These are phyloP conservation scores for Fusarium clavum DNA, from an alignment of 2,329 filamentous ascomycete species.

Conservation along the genomic window DNA sequence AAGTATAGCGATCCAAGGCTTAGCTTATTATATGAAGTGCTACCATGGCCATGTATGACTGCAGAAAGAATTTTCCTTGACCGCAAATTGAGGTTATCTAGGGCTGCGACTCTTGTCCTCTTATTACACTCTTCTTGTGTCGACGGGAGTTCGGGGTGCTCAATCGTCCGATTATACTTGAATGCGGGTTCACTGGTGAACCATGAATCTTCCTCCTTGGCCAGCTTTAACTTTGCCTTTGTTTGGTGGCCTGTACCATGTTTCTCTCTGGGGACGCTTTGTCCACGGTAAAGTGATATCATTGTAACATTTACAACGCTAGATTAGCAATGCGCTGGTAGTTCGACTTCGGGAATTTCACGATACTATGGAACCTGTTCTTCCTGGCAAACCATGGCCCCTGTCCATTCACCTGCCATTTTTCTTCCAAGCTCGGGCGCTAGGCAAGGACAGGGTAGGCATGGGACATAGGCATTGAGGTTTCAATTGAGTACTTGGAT, in stretches of 20 bases:
- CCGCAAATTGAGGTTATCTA: conserved; percentile 11
- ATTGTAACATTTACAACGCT: conserved; percentile 8
- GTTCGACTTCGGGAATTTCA: conserved; percentile 16
- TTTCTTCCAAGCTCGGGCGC: conserved; percentile 8
- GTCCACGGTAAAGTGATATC: conserved; percentile 4
- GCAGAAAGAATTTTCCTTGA: background rate
- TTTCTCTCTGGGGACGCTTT: background rate
- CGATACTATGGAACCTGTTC: background rate
- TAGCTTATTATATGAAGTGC: conserved; percentile 1
- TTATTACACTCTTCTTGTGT: background rate
- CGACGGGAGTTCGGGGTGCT: conserved; percentile 1
- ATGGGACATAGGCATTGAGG: background rate
- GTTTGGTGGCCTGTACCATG: background rate
- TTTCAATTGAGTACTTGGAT: background rate
- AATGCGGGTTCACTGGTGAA: background rate
- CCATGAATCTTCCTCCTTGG: conserved; percentile 10
- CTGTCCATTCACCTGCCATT: conserved; percentile 2
- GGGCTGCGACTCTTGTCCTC: background rate
- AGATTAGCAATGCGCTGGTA: conserved; percentile 19
- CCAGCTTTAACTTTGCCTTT: conserved; percentile 1
- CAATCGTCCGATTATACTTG: conserved; percentile 15
- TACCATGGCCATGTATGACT: background rate
- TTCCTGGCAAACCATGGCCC: conserved; percentile 6
- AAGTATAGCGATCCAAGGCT: conserved; percentile 9
- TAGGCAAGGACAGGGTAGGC: conserved; percentile 6